A percentile compares a stretch with the other conserved stretches of the same genome.
Evolutionary conservation across 2,329 filamentous ascomycete species (phyloP).

Genomic region (Alternaria triticimaculans): DNA sequence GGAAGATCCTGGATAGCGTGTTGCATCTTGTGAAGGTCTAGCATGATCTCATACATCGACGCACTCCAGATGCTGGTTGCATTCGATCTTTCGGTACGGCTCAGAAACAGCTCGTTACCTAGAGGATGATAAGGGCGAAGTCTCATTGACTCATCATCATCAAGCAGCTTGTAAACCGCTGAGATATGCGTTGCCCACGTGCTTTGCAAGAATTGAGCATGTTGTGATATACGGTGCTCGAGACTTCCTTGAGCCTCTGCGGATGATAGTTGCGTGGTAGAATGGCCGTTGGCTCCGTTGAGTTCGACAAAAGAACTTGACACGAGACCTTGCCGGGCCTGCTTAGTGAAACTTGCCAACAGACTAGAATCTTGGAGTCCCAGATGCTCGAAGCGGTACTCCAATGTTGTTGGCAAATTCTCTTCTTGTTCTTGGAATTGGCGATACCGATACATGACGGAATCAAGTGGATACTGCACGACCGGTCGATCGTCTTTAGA

Average conservation of each 20-base stretch:
- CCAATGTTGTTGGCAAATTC: constrained; percentile 13
- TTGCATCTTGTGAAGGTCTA: constrained; percentile 43
- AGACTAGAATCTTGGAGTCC: constrained; percentile 38
- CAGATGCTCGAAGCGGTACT: constrained; percentile 46
- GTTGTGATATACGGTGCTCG: constrained; percentile 15
- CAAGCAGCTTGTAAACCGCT: constrained; percentile 7
- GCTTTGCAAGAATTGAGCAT: constrained; percentile 44
- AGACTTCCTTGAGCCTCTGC: not conserved
- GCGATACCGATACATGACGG: constrained; percentile 49
- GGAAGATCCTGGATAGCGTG: constrained; percentile 34
- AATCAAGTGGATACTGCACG: constrained; percentile 46
- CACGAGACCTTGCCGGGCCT: constrained; percentile 26
- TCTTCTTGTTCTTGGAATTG: constrained; percentile 27
- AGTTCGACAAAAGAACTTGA: not conserved
- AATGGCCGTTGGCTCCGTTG: constrained; percentile 3
- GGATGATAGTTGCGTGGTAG: not conserved
- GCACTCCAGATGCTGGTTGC: constrained; percentile 22
- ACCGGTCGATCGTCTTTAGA: not conserved
- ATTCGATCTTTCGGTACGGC: constrained; percentile 18
- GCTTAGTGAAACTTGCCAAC: constrained; percentile 40
- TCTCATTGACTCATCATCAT: constrained; percentile 19
- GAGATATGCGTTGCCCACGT: constrained; percentile 22
- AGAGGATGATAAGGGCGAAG: constrained; percentile 53
- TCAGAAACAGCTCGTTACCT: constrained; percentile 53
- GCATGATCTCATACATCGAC: constrained; percentile 37